These are phyloP conservation scores for Globisporangium megalacanthum DNA, from an alignment of 352 stramenopile species.

Conservation along the genomic window DNA sequence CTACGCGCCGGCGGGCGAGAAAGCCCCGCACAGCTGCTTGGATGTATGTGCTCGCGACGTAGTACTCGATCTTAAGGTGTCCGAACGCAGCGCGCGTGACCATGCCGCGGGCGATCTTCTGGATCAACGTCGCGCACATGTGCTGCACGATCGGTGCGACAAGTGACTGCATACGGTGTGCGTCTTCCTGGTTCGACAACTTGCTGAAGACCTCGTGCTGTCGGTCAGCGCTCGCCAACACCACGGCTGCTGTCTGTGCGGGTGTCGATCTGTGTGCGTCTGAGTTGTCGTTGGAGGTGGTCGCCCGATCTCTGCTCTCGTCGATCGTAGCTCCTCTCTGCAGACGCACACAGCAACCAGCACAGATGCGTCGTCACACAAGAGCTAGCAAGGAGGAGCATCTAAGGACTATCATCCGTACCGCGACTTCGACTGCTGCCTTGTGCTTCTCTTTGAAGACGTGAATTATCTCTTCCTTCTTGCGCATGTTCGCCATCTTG, in stretches of 20 bases:
- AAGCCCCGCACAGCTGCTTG: conserved; percentile 66
- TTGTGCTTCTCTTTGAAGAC: conserved; percentile 68
- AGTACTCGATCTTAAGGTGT: conserved; percentile 58
- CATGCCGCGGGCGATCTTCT: conserved; percentile 69
- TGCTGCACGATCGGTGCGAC: conserved; percentile 40
- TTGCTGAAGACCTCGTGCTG: neutral
- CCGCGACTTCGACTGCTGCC: conserved; percentile 28
- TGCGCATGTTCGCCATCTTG: conserved; percentile 47
- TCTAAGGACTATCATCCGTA: conserved; percentile 3
- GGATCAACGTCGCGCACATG: conserved; percentile 74
- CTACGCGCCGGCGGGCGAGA: conserved; percentile 49
- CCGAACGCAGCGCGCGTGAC: conserved; percentile 51
- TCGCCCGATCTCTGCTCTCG: neutral
- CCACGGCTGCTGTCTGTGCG: neutral
- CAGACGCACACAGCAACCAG: conserved; percentile 1
- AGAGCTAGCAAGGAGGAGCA: neutral
- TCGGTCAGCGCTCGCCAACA: neutral
- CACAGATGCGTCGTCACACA: neutral
- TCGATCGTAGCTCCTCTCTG: conserved; percentile 12
- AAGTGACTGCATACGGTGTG: conserved; percentile 14
- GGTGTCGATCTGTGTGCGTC: neutral
- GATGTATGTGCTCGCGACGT: conserved; percentile 73
- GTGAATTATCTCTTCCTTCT: conserved; percentile 66
- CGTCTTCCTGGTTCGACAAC: conserved; percentile 18
- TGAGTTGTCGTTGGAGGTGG: neutral